Evolutionary conservation across 139 green algal genomes (phyloP).

Genomic region (Mychonastes homosphaera): DNA sequence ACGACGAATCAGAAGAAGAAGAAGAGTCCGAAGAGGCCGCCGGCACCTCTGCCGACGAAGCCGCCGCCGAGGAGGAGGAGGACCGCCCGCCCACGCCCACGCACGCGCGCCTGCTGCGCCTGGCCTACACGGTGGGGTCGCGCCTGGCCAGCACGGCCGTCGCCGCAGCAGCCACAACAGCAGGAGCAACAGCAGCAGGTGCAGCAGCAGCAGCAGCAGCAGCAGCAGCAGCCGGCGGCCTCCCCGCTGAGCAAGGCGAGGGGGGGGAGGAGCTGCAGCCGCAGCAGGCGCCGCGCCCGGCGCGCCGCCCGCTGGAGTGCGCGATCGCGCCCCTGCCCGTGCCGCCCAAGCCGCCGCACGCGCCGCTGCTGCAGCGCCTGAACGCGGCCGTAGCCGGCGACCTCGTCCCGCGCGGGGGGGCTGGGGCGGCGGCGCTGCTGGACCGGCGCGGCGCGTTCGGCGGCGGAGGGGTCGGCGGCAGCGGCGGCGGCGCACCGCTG

Average conservation of each 20-base stretch:
- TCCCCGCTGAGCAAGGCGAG: neutral
- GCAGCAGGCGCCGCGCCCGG: too few species aligned
- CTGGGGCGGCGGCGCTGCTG: neutral
- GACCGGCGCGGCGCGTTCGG: neutral
- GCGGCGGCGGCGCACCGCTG: neutral
- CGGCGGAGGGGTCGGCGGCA: neutral
- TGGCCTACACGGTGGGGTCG: neutral
- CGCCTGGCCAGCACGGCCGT: neutral
- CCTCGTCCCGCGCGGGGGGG: neutral
- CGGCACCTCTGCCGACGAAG: neutral
- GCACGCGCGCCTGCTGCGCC: neutral
- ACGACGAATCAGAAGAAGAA: too few species aligned
- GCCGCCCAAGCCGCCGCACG: too few species aligned
- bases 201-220: neutral
- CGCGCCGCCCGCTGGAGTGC: too few species aligned
- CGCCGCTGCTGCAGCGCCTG: neutral
- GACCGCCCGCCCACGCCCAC: neutral
- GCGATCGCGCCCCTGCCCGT: too few species aligned
- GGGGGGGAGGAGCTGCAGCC: neutral
- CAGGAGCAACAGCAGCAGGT: neutral
- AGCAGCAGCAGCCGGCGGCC: constrained; percentile 3
- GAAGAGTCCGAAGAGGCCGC: too few species aligned
- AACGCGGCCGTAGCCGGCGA: neutral
- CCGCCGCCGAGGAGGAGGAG: neutral
- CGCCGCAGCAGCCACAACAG: neutral